Conservation (phyloP, 495 filamentous ascomycete genomes). For the Thozetella sp. region DNA sequence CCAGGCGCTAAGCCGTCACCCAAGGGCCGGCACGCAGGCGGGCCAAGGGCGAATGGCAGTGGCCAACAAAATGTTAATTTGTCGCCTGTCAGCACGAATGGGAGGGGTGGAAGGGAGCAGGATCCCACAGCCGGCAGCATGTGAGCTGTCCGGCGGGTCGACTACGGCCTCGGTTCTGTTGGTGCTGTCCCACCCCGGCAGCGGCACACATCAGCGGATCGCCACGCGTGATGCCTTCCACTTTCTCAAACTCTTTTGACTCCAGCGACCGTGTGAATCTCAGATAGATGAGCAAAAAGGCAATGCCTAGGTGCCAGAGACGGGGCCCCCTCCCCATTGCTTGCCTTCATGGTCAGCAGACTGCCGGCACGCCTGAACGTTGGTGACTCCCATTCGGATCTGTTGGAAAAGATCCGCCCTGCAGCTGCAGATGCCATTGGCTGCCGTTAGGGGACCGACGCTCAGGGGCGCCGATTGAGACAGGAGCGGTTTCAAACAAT, state of each 20-base stretch:
- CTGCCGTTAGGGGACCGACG: neutral
- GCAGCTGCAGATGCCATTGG: neutral
- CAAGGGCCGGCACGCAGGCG: neutral
- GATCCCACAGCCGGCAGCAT: too few species aligned
- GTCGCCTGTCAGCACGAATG: neutral
- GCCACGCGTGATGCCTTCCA: too few species aligned
- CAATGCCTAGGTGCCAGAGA: too few species aligned
- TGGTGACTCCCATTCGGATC: neutral
- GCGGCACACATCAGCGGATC: too few species aligned
- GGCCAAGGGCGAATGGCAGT: neutral
- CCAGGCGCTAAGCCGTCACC: neutral
- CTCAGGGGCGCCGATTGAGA: constrained; percentile 1
- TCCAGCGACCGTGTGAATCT: too few species aligned
- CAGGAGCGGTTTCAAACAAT: neutral
- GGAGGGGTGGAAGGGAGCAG: neutral
- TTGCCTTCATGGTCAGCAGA: too few species aligned
- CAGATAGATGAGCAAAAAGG: too few species aligned
- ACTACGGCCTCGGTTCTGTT: neutral
- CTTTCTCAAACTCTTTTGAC: too few species aligned
- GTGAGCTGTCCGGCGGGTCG: neutral
- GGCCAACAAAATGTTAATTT: neutral
- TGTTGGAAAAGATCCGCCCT: neutral
- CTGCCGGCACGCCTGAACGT: too few species aligned
- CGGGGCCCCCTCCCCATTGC: too few species aligned
- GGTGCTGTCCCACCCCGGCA: too few species aligned